These are phyloP conservation scores for Pichia eremophila DNA, from an alignment of 805 yeast genomes.

Conservation along the genomic window DNA sequence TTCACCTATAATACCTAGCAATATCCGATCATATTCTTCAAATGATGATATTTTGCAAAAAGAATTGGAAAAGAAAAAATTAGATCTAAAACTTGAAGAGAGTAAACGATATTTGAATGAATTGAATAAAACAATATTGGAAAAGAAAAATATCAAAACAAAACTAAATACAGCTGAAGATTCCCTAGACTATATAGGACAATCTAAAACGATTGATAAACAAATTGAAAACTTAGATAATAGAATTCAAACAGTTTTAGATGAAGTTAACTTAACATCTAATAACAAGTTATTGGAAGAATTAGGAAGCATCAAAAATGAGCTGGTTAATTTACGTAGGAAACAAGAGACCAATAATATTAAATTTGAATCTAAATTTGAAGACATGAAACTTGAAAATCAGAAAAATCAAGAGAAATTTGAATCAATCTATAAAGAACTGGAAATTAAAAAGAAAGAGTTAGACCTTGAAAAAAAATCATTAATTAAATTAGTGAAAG, in stretches of 20 bases:
- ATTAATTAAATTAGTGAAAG: background rate
- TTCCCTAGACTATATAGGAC: background rate
- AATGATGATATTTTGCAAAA: slow-evolving; percentile 1
- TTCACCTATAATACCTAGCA: background rate
- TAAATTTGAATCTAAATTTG: slow-evolving; percentile 58
- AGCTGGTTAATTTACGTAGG: slow-evolving; percentile 15
- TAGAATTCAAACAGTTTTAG: slow-evolving; percentile 11
- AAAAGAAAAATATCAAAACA: background rate
- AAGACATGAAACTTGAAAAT: slow-evolving; percentile 47
- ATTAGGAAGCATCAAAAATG: slow-evolving; percentile 15
- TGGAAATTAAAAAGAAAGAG: slow-evolving; percentile 20
- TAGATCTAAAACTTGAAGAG: background rate
- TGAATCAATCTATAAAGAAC: slow-evolving; percentile 16
- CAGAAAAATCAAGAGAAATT: slow-evolving; percentile 19
- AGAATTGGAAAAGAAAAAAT: background rate
- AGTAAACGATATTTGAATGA: background rate
- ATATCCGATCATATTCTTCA: background rate
- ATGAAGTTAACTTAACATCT: slow-evolving; percentile 12
- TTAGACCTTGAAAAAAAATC: slow-evolving; percentile 21
- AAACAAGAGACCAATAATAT: slow-evolving; percentile 45
- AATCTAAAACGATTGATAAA: slow-evolving; percentile 5
- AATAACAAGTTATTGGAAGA: slow-evolving; percentile 13
- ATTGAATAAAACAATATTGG: background rate
- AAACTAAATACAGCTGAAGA: background rate
- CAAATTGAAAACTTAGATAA: slow-evolving; percentile 8